Percentiles rank a stretch among this genome's conserved stretches.
These are phyloP conservation scores for Skeletonema menzelii DNA, from an alignment of 108 stramenopile species.

Conservation along the genomic window DNA sequence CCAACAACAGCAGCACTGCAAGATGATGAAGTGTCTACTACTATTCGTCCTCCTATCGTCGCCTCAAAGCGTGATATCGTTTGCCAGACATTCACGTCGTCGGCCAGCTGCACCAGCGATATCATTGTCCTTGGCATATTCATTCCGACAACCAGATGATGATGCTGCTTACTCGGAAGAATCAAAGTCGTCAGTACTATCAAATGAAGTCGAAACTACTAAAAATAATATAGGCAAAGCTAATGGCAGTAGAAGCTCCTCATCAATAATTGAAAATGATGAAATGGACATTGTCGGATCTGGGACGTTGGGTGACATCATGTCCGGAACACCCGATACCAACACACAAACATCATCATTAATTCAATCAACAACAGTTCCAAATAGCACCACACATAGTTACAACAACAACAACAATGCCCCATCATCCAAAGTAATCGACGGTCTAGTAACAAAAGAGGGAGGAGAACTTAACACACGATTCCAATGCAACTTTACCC, in stretches of 20 bases:
- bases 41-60: background rate
- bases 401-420: background rate
- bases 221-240: background rate
- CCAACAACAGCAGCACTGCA: too few species aligned
- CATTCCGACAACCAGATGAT: background rate
- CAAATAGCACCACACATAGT: too few species aligned
- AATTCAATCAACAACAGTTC: background rate
- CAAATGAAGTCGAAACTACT: background rate
- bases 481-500: constrained; percentile 46
- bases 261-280: background rate
- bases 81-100: background rate
- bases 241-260: background rate
- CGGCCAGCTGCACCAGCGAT: background rate
- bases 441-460: constrained; percentile 52
- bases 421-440: constrained; percentile 10
- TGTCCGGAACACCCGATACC: constrained; percentile 48
- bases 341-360: background rate
- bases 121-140: background rate
- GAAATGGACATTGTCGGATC: constrained; percentile 34
- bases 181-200: background rate
- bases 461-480: constrained; percentile 42
- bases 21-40: background rate
- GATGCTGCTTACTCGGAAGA: background rate
- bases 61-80: background rate
- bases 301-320: constrained; percentile 83